Base-by-base conservation (phyloP, 2,329 filamentous ascomycete genomes). In the Fusarium mexicanum region DNA sequence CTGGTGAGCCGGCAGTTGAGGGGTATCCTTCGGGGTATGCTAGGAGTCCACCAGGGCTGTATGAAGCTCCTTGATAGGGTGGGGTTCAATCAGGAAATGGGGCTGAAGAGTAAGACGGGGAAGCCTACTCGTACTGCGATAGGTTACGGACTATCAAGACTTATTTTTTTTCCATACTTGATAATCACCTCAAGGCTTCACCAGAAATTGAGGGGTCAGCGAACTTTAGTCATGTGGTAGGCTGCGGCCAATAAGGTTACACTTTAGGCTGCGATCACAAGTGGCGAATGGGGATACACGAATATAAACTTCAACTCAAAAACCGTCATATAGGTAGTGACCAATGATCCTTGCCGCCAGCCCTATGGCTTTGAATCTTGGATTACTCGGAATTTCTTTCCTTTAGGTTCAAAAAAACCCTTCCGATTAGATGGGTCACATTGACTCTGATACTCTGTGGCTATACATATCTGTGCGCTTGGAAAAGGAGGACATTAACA, bases 101-200 rank as follows among this genome's bases (percentile, higher is more conserved):
- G 5, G 20, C 7, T 29, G 10, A 31, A 3, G 20, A 3, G 16
- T 13, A 5, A 16, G 2, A 12, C 46, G 17, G 16, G 17, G 14
- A 31, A 22, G 10, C 4, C 9, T 26, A 6, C 2, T 37, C 12
- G 11, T 8, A 5, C 6, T 7, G 0, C 3, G 13, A 37, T 37
- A 37, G 12, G 6, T 2, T 14, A 31, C 4, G 11, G 3, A 18
- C 16, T 14, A 14, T 24, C 29, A 13, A 20, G 11, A 22, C 5
- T 38, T 0, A 22, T 29, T 29, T 9, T n/a, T n/a, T n/a, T 18
- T 8, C 5, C 5, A n/a, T n/a, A 10, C 40, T 9, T 26, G 12
- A 13, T 20, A 9, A 12, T 20, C 12, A 22, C 46, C 10, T 2
- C 11, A 7, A 47, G 0, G 20, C 8, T 16, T 8, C 2, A 3